Evolutionary conservation across 371 early-diverging fungal species (phyloP).

Genomic region (Nosema muscidifuracis): DNA sequence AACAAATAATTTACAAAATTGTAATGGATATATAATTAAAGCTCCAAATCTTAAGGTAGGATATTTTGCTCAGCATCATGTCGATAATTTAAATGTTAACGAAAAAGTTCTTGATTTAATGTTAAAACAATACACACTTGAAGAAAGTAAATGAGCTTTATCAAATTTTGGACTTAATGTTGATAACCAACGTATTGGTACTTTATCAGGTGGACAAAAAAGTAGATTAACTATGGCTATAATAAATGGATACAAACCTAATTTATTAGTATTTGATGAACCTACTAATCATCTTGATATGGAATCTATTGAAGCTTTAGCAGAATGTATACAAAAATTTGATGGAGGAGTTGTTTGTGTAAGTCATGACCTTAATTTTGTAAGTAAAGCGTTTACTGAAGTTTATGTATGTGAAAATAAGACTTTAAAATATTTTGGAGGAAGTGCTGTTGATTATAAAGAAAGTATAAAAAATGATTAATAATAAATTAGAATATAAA

Average conservation of each 20-base stretch:
- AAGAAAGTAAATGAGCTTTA: conserved; percentile 74
- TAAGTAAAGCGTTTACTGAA: conserved; percentile 75
- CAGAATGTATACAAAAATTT: conserved; percentile 82
- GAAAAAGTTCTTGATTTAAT: conserved; percentile 80
- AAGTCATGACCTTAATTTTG: conserved; percentile 87
- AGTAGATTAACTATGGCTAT: conserved; percentile 87
- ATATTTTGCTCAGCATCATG: conserved; percentile 89
- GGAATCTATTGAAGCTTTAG: conserved; percentile 86
- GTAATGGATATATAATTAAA: conserved; percentile 68
- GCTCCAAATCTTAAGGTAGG: conserved; percentile 59
- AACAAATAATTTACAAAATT: conserved; percentile 74
- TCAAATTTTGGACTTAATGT: conserved; percentile 70
- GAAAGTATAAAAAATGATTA: conserved; percentile 3
- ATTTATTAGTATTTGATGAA: conserved; percentile 91
- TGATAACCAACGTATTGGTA: conserved; percentile 61
- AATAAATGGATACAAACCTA: conserved; percentile 75
- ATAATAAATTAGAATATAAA: no score
- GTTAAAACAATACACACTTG: conserved; percentile 72
- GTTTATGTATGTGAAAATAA: conserved; percentile 81
- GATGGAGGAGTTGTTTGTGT: conserved; percentile 90
- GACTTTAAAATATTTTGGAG: conserved; percentile 27
- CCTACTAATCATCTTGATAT: conserved; percentile 86
- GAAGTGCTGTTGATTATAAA: conserved; percentile 44
- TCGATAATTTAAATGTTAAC: conserved; percentile 78
- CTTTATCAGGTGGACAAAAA: conserved; percentile 86